A percentile compares a stretch with the other conserved stretches of the same genome.
Evolutionary conservation across 495 filamentous ascomycete species (phyloP).

Genomic region (Xylaria palmicola): DNA sequence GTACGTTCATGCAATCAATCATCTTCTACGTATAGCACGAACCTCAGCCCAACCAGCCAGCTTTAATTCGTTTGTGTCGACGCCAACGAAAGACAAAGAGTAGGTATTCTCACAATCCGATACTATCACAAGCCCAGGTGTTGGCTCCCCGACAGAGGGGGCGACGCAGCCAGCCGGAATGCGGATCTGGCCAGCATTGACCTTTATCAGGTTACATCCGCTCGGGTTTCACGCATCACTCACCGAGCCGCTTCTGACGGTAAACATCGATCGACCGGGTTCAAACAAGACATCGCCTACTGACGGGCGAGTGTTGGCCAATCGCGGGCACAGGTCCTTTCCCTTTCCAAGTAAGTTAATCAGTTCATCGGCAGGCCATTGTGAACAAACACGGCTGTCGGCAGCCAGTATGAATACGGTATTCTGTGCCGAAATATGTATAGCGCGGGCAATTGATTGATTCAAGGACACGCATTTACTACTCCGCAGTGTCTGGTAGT

Average conservation of each 20-base stretch:
- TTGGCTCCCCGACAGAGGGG: neutral
- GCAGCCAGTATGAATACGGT: neutral
- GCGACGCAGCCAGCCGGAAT: too few relatives aligned
- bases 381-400: neutral
- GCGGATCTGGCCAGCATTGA: too few relatives aligned
- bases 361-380: neutral
- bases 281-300: neutral
- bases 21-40: neutral
- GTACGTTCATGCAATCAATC: conserved; percentile 2
- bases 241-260: conserved; percentile 11
- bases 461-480: neutral
- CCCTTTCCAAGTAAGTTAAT: neutral
- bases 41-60: neutral
- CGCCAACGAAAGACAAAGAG: neutral
- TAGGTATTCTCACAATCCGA: neutral
- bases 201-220: neutral
- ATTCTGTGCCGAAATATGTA: too few relatives aligned
- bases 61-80: neutral
- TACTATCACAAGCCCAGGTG: too few relatives aligned
- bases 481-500: neutral
- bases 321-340: neutral
- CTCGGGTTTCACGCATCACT: conserved; percentile 9
- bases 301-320: neutral
- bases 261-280: neutral
- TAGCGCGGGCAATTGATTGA: neutral